A percentile compares a stretch with the other conserved stretches of the same genome.
phyloP scores from a whole-genome alignment of 768 basidiomycete genomes.

The Hypsizygus marmoreus region DNA sequence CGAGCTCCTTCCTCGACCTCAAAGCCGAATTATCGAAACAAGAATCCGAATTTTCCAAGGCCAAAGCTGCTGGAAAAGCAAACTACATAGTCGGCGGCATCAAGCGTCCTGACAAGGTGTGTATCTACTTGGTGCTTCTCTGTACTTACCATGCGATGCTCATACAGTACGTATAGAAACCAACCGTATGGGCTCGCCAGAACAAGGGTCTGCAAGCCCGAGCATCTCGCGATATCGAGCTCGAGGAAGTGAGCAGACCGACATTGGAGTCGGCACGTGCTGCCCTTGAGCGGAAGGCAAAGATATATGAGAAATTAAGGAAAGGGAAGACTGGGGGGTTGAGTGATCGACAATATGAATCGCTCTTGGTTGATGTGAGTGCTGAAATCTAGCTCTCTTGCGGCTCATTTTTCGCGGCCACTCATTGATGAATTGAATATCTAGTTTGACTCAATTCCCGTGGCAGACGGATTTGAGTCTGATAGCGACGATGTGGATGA shows the following conservation, averaged over 20 bases:
- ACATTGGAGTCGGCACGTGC: slow-evolving; percentile 74
- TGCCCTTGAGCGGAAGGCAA: slow-evolving; percentile 73
- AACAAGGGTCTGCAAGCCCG: slow-evolving; percentile 75
- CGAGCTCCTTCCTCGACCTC: slow-evolving; percentile 81
- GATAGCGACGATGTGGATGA: slow-evolving; percentile 82
- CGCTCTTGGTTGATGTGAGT: slow-evolving; percentile 77
- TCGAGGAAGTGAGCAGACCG: slow-evolving; percentile 67
- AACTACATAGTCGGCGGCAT: slow-evolving; percentile 60
- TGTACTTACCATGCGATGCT: neutral
- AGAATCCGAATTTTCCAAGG: slow-evolving; percentile 57
- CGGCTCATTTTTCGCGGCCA: neutral
- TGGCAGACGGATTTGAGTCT: slow-evolving; percentile 53
- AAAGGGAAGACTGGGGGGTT: slow-evolving; percentile 81
- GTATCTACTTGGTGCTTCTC: slow-evolving; percentile 6
- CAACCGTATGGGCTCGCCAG: slow-evolving; percentile 72
- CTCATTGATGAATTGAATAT: too few relatives aligned
- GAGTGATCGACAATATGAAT: slow-evolving; percentile 71
- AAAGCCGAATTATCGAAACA: slow-evolving; percentile 71
- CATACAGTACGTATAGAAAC: slow-evolving; percentile 51
- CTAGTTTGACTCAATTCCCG: slow-evolving; percentile 72
- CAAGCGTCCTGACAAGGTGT: slow-evolving; percentile 72
- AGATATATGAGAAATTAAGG: slow-evolving; percentile 76
- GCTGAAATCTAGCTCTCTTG: neutral
- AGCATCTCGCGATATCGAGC: slow-evolving; percentile 66
- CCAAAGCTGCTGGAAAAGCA: slow-evolving; percentile 59